A percentile compares a stretch with the other conserved stretches of the same genome.
phyloP scores from a whole-genome alignment of 257 asterid genomes.

The Osmanthus fragrans region DNA sequence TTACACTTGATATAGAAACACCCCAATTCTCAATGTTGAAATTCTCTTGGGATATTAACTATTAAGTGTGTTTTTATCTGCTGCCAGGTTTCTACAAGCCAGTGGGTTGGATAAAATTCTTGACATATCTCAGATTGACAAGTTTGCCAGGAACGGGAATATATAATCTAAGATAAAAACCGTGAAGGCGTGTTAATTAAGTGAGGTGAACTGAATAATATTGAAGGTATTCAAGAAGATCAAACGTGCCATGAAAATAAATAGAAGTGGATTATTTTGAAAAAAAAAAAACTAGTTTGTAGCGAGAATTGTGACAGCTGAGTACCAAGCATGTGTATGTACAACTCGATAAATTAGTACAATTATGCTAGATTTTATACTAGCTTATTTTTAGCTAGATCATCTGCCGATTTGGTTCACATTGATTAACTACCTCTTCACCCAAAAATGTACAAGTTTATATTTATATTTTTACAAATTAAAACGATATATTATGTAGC shows the following conservation, averaged over 20 bases:
- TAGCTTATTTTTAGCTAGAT: neutral
- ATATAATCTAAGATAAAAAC: constrained; percentile 12
- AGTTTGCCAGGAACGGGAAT: constrained; percentile 43
- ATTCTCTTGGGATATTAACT: neutral
- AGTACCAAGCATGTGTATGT: no score
- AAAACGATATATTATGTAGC: no score
- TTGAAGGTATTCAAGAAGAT: no score
- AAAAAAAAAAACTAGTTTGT: constrained; percentile 5
- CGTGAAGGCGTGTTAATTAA: neutral
- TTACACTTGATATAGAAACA: neutral
- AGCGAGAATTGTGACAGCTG: constrained; percentile 11
- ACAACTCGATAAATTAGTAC: neutral
- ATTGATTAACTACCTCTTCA: no score
- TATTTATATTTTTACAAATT: no score
- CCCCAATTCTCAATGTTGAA: neutral
- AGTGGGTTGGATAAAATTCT: constrained; percentile 60
- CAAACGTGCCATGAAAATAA: neutral
- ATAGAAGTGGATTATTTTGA: neutral
- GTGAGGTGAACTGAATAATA: neutral
- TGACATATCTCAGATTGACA: constrained; percentile 64
- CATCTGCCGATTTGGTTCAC: neutral
- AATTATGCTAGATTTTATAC: neutral
- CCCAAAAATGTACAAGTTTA: no score
- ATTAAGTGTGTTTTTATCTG: neutral
- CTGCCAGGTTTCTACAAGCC: constrained; percentile 61